Conservation (phyloP, 163 green algal species). For the Scenedesmus sp. region DNA sequence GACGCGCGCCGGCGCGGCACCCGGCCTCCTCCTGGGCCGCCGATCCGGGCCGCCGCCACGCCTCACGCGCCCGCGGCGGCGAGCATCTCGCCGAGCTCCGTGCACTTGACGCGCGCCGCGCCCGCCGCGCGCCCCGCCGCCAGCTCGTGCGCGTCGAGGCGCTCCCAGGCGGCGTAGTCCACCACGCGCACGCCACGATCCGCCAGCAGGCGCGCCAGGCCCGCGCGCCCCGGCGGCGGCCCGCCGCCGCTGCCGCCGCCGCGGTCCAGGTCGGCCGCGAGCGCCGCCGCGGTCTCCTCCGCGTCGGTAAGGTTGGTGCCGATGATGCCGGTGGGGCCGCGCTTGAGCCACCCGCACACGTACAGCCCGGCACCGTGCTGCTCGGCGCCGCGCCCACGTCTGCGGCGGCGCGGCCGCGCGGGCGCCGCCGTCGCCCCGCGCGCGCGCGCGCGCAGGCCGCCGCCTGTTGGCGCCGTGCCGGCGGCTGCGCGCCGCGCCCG, state of each 20-base stretch:
- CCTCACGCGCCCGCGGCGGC: constrained; percentile 34
- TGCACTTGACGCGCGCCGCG: constrained; percentile 74
- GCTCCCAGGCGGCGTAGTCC: constrained; percentile 64
- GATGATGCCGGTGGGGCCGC: constrained; percentile 92
- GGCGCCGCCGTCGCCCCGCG: too few relatives aligned
- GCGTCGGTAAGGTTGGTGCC: constrained; percentile 90
- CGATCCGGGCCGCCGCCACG: too few relatives aligned
- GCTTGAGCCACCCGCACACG: constrained; percentile 89
- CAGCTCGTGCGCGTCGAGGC: constrained; percentile 73
- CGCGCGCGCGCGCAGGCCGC: not conserved
- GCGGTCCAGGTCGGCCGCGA: constrained; percentile 52
- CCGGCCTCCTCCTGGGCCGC: too few relatives aligned
- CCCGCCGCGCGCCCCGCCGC: constrained; percentile 54
- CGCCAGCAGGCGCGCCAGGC: constrained; percentile 45
- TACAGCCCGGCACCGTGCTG: constrained; percentile 68
- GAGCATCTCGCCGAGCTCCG: constrained; percentile 58
- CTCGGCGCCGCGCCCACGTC: not conserved
- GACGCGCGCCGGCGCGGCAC: too few relatives aligned
- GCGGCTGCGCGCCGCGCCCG: not conserved
- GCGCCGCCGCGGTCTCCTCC: constrained; percentile 78
- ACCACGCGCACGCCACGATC: constrained; percentile 54
- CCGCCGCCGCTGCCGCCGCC: not conserved
- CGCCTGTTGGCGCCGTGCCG: not conserved
- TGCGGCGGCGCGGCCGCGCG: too few relatives aligned
- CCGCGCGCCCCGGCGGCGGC: constrained; percentile 13